Evolutionary conservation across 1,284 basidiomycete genomes (phyloP).

Genomic region (Malassezia cuniculi): DNA sequence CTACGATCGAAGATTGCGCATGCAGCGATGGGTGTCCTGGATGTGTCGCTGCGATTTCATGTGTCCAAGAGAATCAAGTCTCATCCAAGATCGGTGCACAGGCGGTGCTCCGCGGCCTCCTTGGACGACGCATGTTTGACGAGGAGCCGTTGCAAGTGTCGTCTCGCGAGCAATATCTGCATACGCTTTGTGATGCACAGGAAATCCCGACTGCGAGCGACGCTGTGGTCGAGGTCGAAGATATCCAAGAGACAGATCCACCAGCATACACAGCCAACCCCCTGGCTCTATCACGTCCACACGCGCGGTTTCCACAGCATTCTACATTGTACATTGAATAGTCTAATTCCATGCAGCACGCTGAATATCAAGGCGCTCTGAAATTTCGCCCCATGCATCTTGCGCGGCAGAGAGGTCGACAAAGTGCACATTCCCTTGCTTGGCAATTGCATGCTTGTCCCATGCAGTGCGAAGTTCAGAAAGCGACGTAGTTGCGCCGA

Average conservation of each 20-base stretch:
- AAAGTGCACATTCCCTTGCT: neutral
- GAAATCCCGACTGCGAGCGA: neutral
- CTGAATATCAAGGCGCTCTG: neutral
- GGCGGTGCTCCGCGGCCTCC: conserved; percentile 35
- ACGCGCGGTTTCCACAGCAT: too few relatives aligned
- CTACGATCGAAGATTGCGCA: conserved; percentile 56
- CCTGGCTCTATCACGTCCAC: neutral
- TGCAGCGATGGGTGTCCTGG: conserved; percentile 61
- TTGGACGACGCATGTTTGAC: conserved; percentile 7
- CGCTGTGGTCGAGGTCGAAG: conserved; percentile 1
- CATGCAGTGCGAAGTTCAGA: neutral
- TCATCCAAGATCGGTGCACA: conserved; percentile 38
- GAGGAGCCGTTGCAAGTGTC: conserved; percentile 2
- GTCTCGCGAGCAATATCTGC: too few relatives aligned
- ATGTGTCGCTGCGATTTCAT: conserved; percentile 51
- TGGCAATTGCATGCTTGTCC: conserved; percentile 1
- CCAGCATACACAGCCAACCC: neutral
- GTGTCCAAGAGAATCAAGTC: conserved; percentile 29
- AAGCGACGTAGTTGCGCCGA: neutral
- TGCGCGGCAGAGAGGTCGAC: neutral
- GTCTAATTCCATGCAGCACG: conserved; percentile 1
- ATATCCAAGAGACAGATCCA: neutral
- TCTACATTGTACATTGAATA: too few relatives aligned
- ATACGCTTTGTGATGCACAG: conserved; percentile 9
- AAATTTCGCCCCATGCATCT: neutral